phyloP scores from a whole-genome alignment of 805 yeast genomes.

The Kodamaea leandrae region DNA sequence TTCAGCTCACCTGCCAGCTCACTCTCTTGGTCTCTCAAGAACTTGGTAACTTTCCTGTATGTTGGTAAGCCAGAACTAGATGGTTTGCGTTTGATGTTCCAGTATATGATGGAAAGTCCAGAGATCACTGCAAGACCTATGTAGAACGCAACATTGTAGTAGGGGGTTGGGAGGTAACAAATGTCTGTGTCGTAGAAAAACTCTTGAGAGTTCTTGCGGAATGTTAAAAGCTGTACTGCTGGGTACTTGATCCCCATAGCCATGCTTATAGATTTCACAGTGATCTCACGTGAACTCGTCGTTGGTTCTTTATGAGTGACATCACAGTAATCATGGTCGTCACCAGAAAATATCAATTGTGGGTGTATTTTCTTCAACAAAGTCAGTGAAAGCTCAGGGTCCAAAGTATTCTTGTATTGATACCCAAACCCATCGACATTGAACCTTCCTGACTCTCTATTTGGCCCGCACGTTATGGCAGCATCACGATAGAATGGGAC shows the following conservation, averaged over 20 bases:
- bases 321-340: conserved; percentile 78
- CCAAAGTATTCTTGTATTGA: conserved; percentile 26
- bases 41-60: conserved; percentile 5
- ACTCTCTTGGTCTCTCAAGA: conserved; percentile 3
- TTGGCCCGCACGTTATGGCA: conserved; percentile 19
- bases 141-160: conserved; percentile 39
- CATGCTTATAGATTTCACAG: conserved; percentile 89
- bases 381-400: conserved; percentile 15
- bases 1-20: conserved; percentile 7
- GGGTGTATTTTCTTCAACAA: conserved; percentile 20
- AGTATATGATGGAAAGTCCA: conserved; percentile 26
- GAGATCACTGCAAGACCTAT: conserved; percentile 33
- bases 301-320: conserved; percentile 46
- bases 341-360: conserved; percentile 24
- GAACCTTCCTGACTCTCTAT: conserved; percentile 17
- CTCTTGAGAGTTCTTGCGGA: conserved; percentile 8
- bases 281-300: conserved; percentile 53
- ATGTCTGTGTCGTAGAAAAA: conserved; percentile 35
- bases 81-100: conserved; percentile 22
- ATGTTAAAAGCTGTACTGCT: conserved; percentile 40
- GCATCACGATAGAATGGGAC: conserved; percentile 25
- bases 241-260: conserved; percentile 78
- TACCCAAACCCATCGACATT: conserved; percentile 19
- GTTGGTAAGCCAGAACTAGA: conserved; percentile 2
- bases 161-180: conserved; percentile 49